These are phyloP conservation scores for Halteria grandinella DNA, from an alignment of 73 alveolate genomes.

Conservation along the genomic window DNA sequence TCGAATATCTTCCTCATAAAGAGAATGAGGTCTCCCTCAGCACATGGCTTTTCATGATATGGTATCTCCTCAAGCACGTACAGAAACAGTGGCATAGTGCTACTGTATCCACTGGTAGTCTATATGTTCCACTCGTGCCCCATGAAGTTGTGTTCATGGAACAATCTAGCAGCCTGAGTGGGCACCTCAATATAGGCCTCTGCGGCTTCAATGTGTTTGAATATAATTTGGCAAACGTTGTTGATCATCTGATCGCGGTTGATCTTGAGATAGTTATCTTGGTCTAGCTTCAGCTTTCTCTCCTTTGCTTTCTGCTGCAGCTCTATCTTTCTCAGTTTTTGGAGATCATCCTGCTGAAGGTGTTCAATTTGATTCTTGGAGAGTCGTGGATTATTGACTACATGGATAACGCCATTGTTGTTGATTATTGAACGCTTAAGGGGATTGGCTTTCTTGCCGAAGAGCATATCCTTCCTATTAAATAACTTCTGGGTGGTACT, in stretches of 20 bases:
- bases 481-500: slow-evolving; percentile 14
- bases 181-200: slow-evolving; percentile 51
- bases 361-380: not conserved
- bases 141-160: slow-evolving; percentile 57
- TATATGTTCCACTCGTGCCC: slow-evolving; percentile 62
- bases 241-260: slow-evolving; percentile 54
- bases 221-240: slow-evolving; percentile 47
- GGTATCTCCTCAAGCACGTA: slow-evolving; percentile 46
- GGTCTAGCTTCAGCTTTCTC: slow-evolving; percentile 15
- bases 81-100: slow-evolving; percentile 56
- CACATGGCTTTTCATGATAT: slow-evolving; percentile 31
- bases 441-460: not conserved
- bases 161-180: slow-evolving; percentile 57
- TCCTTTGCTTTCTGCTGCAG: slow-evolving; percentile 27
- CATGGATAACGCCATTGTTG: not conserved
- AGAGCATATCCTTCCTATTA: slow-evolving; percentile 1
- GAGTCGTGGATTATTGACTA: not conserved
- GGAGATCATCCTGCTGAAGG: slow-evolving; percentile 12
- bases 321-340: slow-evolving; percentile 9
- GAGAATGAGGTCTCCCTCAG: slow-evolving; percentile 18
- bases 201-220: slow-evolving; percentile 51
- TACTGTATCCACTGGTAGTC: slow-evolving; percentile 59
- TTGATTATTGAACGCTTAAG: no score
- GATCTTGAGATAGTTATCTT: slow-evolving; percentile 27
- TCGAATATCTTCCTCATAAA: slow-evolving; percentile 46